Percentiles rank a stretch among this genome's conserved stretches.
Evolutionary conservation across 1,284 basidiomycete species (phyloP).

Genomic region (Trichosporon faecale): DNA sequence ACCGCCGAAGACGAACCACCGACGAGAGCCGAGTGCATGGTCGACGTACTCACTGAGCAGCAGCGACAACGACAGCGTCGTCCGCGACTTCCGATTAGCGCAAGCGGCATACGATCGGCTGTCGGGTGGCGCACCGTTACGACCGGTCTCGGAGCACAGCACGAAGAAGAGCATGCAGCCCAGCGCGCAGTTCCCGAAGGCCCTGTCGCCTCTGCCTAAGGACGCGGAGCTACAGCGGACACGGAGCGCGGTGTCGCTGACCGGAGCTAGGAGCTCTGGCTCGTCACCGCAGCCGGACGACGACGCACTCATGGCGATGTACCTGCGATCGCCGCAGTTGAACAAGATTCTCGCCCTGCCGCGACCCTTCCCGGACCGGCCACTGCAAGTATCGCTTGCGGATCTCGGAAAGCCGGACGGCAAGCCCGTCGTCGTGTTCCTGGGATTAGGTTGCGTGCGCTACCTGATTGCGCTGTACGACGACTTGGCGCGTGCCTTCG

Average conservation of each 20-base stretch:
- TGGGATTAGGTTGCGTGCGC: slow-evolving; percentile 89
- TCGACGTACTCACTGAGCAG: slow-evolving; percentile 15
- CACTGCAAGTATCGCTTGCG: slow-evolving; percentile 85
- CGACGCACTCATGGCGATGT: slow-evolving; percentile 51
- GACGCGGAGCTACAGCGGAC: background rate
- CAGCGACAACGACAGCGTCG: slow-evolving; percentile 22
- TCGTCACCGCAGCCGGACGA: slow-evolving; percentile 23
- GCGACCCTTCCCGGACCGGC: slow-evolving; percentile 60
- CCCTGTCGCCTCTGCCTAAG: background rate
- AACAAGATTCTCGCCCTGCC: slow-evolving; percentile 77
- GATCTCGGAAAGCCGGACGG: slow-evolving; percentile 81
- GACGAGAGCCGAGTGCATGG: slow-evolving; percentile 14
- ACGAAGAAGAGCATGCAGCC: background rate
- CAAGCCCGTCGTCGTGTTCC: slow-evolving; percentile 81
- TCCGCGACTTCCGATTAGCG: slow-evolving; percentile 23
- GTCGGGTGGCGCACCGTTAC: background rate
- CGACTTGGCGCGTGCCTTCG: slow-evolving; percentile 85
- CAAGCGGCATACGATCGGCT: slow-evolving; percentile 25
- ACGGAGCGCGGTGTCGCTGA: slow-evolving; percentile 10
- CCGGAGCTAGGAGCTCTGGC: background rate
- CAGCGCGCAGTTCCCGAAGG: background rate
- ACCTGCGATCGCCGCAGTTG: slow-evolving; percentile 75
- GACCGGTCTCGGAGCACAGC: background rate
- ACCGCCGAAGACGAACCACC: slow-evolving; percentile 11
- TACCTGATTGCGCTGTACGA: slow-evolving; percentile 94